These are phyloP conservation scores for Spathaspora passalidarum DNA, from an alignment of 805 yeast species.

Conservation along the genomic window DNA sequence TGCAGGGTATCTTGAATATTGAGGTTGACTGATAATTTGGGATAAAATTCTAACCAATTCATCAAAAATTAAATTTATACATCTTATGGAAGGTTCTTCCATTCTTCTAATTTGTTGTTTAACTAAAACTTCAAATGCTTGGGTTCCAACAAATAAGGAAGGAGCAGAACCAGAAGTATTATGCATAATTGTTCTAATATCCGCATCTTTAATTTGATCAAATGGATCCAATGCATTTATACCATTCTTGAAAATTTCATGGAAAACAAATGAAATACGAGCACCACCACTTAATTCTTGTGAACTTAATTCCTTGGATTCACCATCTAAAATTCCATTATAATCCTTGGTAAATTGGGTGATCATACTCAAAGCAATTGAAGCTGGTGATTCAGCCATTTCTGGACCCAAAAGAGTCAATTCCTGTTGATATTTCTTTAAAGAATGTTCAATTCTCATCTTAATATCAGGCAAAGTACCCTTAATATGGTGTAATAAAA, in stretches of 20 bases:
- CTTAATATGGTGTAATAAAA: constrained; percentile 81
- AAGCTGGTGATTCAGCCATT: constrained; percentile 82
- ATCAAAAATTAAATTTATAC: constrained; percentile 88
- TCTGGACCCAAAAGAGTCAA: constrained; percentile 81
- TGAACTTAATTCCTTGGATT: constrained; percentile 82
- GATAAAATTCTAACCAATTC: constrained; percentile 88
- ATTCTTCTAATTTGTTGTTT: constrained; percentile 91
- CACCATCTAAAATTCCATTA: constrained; percentile 87
- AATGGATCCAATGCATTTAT: constrained; percentile 90
- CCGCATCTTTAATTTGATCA: constrained; percentile 93
- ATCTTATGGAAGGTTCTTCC: constrained; percentile 88
- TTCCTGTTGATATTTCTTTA: constrained; percentile 82
- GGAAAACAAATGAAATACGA: constrained; percentile 93
- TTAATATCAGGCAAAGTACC: constrained; percentile 79
- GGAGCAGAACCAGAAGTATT: constrained; percentile 97
- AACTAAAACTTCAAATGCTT: constrained; percentile 93
- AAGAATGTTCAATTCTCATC: constrained; percentile 78
- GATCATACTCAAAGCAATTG: constrained; percentile 84
- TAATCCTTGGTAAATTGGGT: constrained; percentile 92
- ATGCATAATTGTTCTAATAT: constrained; percentile 94
- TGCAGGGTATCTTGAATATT: constrained; percentile 84
- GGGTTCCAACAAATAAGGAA: constrained; percentile 93
- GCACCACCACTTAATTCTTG: constrained; percentile 97
- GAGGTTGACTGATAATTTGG: constrained; percentile 78
- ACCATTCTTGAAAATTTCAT: constrained; percentile 93